A percentile compares a stretch with the other conserved stretches of the same genome.
phyloP scores from a whole-genome alignment of 2,329 filamentous ascomycete genomes.

The Blastomyces gilchristii region DNA sequence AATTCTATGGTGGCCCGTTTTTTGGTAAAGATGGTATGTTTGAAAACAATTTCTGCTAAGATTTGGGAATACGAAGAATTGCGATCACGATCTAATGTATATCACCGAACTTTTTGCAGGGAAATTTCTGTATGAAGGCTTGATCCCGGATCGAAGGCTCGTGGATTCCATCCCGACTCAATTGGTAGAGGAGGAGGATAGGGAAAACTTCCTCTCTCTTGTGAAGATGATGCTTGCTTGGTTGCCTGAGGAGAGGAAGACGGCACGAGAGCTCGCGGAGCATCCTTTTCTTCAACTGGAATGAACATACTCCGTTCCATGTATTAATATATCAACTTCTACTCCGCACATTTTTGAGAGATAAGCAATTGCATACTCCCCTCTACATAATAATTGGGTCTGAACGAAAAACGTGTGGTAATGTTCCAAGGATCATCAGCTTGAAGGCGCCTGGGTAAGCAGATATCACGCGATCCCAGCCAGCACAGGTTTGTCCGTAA shows the following conservation, averaged over 20 bases:
- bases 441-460: not conserved
- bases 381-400: not conserved
- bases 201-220: slow-evolving; percentile 26
- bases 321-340: not conserved
- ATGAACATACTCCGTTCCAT: not conserved
- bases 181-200: slow-evolving; percentile 21
- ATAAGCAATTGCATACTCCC: not conserved
- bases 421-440: not conserved
- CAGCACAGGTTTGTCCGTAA: too few relatives aligned
- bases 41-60: not conserved
- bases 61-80: too few relatives aligned
- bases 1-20: slow-evolving; percentile 31
- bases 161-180: slow-evolving; percentile 20
- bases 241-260: slow-evolving; percentile 28
- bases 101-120: slow-evolving; percentile 12
- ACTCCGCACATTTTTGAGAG: not conserved
- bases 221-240: slow-evolving; percentile 28
- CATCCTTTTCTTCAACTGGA: slow-evolving; percentile 25
- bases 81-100: not conserved
- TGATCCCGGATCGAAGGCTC: slow-evolving; percentile 19
- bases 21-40: slow-evolving; percentile 26
- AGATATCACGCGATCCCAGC: too few relatives aligned
- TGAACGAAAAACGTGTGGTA: not conserved
- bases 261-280: slow-evolving; percentile 27
- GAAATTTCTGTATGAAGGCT: slow-evolving; percentile 18